Evolutionary conservation across 1,284 basidiomycete species (phyloP).

Genomic region (Stygiomarasmius scandens): DNA sequence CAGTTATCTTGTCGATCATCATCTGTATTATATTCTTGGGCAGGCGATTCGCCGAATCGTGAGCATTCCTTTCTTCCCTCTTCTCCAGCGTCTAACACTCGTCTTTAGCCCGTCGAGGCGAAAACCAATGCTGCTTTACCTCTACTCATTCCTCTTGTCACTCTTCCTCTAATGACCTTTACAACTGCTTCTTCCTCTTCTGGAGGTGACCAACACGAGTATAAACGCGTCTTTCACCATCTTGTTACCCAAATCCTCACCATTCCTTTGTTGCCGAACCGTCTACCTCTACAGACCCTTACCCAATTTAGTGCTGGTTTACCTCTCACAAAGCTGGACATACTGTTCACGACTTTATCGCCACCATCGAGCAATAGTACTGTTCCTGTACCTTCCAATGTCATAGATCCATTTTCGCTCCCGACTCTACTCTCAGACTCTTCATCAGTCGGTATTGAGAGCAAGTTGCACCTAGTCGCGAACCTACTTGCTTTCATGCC

Average conservation of each 20-base stretch:
- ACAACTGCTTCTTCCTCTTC: conserved; percentile 24
- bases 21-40: conserved; percentile 42
- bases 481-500: conserved; percentile 65
- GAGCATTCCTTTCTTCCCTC: background rate
- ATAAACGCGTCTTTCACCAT: conserved; percentile 33
- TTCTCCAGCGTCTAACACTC: background rate
- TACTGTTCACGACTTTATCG: conserved; percentile 19
- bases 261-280: conserved; percentile 68
- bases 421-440: conserved; percentile 18
- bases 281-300: conserved; percentile 59
- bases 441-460: conserved; percentile 25
- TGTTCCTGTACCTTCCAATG: background rate
- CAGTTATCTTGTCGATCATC: conserved; percentile 44
- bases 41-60: background rate
- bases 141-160: conserved; percentile 41
- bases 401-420: conserved; percentile 14
- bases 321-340: conserved; percentile 31
- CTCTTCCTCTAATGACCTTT: conserved; percentile 39
- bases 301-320: conserved; percentile 39
- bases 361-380: conserved; percentile 2
- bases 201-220: no score
- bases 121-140: conserved; percentile 28
- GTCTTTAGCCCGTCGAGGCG: conserved; percentile 44
- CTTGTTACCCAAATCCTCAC: conserved; percentile 56
- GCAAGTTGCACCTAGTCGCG: conserved; percentile 61